Evolutionary conservation across 163 green algal genomes (phyloP), one percentile per base, ranked within the genome.

Genomic region (Prototheca stagnorum): DNA sequence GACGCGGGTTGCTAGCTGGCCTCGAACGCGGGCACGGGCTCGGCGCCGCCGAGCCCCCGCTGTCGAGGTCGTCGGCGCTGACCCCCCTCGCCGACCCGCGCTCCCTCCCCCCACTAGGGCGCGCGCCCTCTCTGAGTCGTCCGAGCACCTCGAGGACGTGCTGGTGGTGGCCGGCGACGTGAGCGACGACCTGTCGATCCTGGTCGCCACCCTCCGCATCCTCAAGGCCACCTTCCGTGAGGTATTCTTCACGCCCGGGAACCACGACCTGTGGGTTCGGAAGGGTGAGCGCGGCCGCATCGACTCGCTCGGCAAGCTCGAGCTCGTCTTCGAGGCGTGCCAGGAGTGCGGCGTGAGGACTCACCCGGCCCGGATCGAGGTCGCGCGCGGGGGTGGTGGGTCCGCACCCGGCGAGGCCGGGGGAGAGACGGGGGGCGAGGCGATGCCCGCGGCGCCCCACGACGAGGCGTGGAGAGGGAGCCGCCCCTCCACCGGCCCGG

Each of bases 221-320:
- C 59, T 88, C 4, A 50, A 35, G 3, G 5, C 22, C 12, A 51
- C 64, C 5, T 92, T 73, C 28, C 25, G 29, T 2, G 40, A 76
- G 20, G 75, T 88, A 1, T 79, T 84, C 37, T 92, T 83, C 48
- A 57, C 73, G 2, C 70, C 71, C 1, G 73, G 77, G 33, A 64
- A 67, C 47, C 53, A 66, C 14, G 77, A 88, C 26, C 57, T 87
- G 1, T 91, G 77, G 77, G 62, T 73, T 9, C 50, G 75, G 6
- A 29, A 47, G 3, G 31, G 42, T 0, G 61, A 77, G 27, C 29
- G 51, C 11, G 47, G 16, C 2, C 15, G 44, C 1, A 47, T 61
- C 22, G 64, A 83, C 47, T 80, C 70, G 0, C 23, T 82, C 6
- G 75, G 70, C 19, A 86, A 88, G 63, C 54, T 85, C 49, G 34